Percentiles rank a stretch among this genome's conserved stretches.
These are phyloP conservation scores for Rhododendron molle DNA, from an alignment of 148 eudicot genomes.

Conservation along the genomic window DNA sequence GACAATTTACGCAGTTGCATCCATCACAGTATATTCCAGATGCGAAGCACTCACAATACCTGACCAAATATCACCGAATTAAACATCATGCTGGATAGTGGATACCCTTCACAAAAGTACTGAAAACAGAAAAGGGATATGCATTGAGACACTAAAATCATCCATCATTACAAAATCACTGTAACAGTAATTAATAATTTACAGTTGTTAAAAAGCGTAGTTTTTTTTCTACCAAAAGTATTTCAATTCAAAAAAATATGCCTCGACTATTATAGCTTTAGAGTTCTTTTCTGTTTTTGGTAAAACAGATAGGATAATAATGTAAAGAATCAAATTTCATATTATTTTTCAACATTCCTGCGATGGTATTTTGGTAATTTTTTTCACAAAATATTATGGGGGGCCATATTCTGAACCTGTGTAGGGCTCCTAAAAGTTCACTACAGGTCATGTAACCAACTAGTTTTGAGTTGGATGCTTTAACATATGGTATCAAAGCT, in stretches of 20 bases:
- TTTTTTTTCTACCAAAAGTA: not conserved
- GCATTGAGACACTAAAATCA: not conserved
- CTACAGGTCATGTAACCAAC: not conserved
- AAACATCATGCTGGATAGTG: not conserved
- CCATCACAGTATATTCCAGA: conserved; percentile 98
- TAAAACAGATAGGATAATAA: not conserved
- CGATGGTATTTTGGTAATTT: not conserved
- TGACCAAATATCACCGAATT: conserved; percentile 26
- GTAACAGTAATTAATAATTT: not conserved
- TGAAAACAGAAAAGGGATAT: not conserved
- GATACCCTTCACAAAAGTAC: not conserved
- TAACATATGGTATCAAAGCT: not conserved
- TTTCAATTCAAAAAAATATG: not conserved
- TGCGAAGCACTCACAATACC: conserved; percentile 99
- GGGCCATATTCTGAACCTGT: not conserved
- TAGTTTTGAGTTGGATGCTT: not conserved
- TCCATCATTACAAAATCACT: not conserved
- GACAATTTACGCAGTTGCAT: conserved; percentile 91
- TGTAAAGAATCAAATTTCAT: not conserved
- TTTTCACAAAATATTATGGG: not conserved
- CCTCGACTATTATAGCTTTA: not conserved
- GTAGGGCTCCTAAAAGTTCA: not conserved
- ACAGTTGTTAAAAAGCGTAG: not conserved
- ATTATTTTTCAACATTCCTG: not conserved
- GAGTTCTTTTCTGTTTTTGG: not conserved